Evolutionary conservation across 805 yeast genomes (phyloP).

Genomic region (Pichia manshurica): DNA sequence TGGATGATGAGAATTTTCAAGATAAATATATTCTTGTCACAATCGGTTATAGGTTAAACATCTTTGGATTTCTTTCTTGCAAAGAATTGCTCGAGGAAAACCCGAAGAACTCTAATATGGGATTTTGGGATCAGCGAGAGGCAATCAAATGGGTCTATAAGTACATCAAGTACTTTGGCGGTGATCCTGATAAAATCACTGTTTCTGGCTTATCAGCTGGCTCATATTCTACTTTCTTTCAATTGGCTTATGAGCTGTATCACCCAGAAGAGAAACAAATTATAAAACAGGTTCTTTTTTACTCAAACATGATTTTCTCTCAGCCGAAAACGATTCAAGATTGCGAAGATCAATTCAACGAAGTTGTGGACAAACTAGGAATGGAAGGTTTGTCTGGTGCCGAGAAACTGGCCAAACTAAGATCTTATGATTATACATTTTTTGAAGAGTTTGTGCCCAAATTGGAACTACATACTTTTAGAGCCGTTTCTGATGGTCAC

Average conservation of each 20-base stretch:
- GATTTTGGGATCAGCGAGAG: constrained; percentile 42
- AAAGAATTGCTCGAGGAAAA: constrained; percentile 35
- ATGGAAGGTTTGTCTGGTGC: constrained; percentile 13
- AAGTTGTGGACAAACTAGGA: constrained; percentile 26
- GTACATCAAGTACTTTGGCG: constrained; percentile 41
- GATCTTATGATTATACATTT: constrained; percentile 15
- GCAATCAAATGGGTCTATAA: constrained; percentile 43
- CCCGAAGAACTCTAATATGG: constrained; percentile 29
- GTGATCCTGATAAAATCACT: constrained; percentile 38
- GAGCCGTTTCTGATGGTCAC: constrained; percentile 37
- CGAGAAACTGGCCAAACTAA: constrained; percentile 11
- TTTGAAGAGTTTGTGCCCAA: constrained; percentile 22
- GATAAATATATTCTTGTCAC: constrained; percentile 34
- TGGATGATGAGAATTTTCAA: constrained; percentile 25
- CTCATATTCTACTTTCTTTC: constrained; percentile 37
- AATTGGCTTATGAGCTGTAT: constrained; percentile 38
- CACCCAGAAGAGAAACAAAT: constrained; percentile 35
- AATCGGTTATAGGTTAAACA: constrained; percentile 37
- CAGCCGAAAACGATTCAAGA: constrained; percentile 37
- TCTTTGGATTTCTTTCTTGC: constrained; percentile 33
- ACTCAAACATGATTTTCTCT: constrained; percentile 33
- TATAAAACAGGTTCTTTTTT: constrained; percentile 32
- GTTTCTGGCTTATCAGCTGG: constrained; percentile 47
- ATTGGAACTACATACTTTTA: constrained; percentile 23
- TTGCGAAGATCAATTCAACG: constrained; percentile 33